A percentile compares a stretch with the other conserved stretches of the same genome.
Evolutionary conservation across 768 basidiomycete genomes (phyloP).

Genomic region (Trametes cubensis): DNA sequence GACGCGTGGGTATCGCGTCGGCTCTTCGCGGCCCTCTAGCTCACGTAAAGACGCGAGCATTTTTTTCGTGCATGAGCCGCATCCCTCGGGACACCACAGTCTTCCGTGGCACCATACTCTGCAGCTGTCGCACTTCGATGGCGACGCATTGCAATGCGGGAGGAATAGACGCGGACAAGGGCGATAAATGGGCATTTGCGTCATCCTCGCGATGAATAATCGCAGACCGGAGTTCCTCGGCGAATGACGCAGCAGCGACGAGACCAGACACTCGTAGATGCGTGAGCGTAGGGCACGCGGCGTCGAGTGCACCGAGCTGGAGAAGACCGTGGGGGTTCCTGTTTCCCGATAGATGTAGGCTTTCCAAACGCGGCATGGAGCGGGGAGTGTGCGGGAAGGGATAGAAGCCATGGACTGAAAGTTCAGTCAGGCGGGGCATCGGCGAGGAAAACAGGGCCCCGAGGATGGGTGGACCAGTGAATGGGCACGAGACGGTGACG

Average conservation of each 20-base stretch:
- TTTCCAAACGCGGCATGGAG: slow-evolving; percentile 41
- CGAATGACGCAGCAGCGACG: slow-evolving; percentile 44
- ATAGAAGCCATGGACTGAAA: slow-evolving; percentile 52
- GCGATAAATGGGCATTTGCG: not conserved
- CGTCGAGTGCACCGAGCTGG: slow-evolving; percentile 40
- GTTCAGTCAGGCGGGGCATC: slow-evolving; percentile 45
- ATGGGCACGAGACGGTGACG: slow-evolving; percentile 38
- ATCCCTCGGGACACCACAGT: slow-evolving; percentile 2
- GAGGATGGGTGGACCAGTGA: slow-evolving; percentile 43
- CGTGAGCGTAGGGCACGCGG: slow-evolving; percentile 43
- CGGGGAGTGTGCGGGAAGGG: slow-evolving; percentile 44
- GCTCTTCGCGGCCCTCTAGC: not conserved
- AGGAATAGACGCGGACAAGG: slow-evolving; percentile 7
- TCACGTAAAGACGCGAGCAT: slow-evolving; percentile 17
- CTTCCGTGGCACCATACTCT: not conserved
- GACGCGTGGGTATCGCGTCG: not conserved
- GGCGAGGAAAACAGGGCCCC: slow-evolving; percentile 45
- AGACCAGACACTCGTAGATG: slow-evolving; percentile 48
- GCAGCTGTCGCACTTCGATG: slow-evolving; percentile 12
- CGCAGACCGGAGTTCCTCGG: slow-evolving; percentile 41
- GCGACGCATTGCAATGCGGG: slow-evolving; percentile 3
- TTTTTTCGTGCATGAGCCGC: slow-evolving; percentile 16
- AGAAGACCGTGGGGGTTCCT: slow-evolving; percentile 53
- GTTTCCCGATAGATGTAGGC: slow-evolving; percentile 52
- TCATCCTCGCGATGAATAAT: slow-evolving; percentile 16